These are phyloP conservation scores for Syzygium jambos DNA, from an alignment of 345 rosid species.

Conservation along the genomic window DNA sequence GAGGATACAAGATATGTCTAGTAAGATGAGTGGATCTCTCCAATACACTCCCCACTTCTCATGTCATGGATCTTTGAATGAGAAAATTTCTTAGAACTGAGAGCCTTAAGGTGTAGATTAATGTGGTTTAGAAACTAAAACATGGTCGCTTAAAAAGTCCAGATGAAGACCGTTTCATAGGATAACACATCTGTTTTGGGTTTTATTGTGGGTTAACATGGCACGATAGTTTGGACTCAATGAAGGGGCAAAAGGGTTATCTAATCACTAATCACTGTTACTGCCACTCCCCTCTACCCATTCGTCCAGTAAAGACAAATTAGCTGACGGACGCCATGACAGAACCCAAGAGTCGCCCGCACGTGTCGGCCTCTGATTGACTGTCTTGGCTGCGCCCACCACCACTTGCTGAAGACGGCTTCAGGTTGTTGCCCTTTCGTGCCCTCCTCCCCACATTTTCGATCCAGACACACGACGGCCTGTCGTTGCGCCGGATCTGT, in stretches of 20 bases:
- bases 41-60: accelerated
- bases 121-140: neutral
- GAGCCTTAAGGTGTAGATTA: neutral
- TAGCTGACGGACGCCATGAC: conserved; percentile 10
- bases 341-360: neutral
- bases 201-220: neutral
- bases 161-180: neutral
- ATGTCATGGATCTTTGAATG: neutral
- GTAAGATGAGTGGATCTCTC: neutral
- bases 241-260: neutral
- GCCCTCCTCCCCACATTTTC: neutral
- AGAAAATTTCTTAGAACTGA: neutral
- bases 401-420: neutral
- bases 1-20: neutral
- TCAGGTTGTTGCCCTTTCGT: neutral
- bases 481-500: neutral
- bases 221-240: neutral
- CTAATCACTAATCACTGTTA: neutral
- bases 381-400: neutral
- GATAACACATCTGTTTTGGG: neutral
- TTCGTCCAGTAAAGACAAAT: neutral
- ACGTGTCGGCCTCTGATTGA: neutral
- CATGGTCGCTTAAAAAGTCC: neutral
- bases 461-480: neutral
- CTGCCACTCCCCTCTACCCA: neutral